Evolutionary conservation across 2,329 filamentous ascomycete species (phyloP), one percentile per base, ranked within the genome.

Genomic region (Diaporthe batatas): DNA sequence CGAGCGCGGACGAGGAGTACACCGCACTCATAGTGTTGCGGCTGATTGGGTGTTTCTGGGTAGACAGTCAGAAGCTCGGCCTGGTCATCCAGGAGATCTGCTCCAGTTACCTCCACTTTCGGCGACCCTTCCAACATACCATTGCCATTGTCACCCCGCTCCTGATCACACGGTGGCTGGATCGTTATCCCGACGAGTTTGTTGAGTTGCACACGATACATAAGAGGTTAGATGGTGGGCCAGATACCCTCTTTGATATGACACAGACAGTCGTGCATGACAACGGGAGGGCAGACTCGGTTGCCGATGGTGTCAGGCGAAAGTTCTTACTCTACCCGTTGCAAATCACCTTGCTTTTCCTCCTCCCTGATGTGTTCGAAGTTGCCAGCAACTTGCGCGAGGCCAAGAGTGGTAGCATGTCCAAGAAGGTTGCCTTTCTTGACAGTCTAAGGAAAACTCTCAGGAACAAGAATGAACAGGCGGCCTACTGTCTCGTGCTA

Each of bases 191-290:
- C 1, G 81, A 86, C 47, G 91, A 93, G 79, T 93, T 93, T 78
- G 87, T 92, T 59, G 85, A 87, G 72, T 82, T 92, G 72, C 91
- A 93, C 79, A 86, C 86, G 21, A 84, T 86, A 73, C 89, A 89
- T 75, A 89, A 86, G 77, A 87, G 89, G 77, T 84, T 92, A n/a
- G 91, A 92, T 76, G 89, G 88, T 62, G 89, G 89, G 12, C 88
- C 90, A 6, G 91, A 93, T 78, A 92, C 90, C 0, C 83, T 93
- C 32, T 92, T 93, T 78, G 91, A 93, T 77, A 92, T 93, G 89
- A 87, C 89, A 6, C 87, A 90, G 75, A 89, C 89, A 3, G 86
- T 91, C 36, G 71, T 68, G 25, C 73, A 72, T 34, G 73, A 74
- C 36, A 74, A 67, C 51, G 71, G 71, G 55, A 70, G 73, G 59